Percentiles rank a stretch among this genome's conserved stretches.
Conservation (phyloP, 1,284 basidiomycete genomes). For the Microbotryum intermedium region DNA sequence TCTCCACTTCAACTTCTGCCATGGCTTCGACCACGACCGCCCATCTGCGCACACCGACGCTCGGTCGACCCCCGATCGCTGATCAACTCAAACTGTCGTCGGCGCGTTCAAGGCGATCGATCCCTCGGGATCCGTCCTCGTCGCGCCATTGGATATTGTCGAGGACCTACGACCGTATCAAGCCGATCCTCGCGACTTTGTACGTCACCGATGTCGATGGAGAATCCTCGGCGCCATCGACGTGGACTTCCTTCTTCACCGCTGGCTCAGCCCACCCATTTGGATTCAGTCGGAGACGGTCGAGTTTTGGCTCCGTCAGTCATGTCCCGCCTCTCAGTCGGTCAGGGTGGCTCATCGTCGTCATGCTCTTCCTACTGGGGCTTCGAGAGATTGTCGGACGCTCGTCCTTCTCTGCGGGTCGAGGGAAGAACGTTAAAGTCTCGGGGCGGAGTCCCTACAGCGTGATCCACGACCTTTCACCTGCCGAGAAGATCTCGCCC, state of each 20-base stretch:
- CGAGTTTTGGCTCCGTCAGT: too few relatives aligned
- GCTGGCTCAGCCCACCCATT: too few relatives aligned
- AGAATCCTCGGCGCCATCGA: too few relatives aligned
- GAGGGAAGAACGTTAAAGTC: background rate
- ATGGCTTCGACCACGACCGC: too few relatives aligned
- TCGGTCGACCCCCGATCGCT: too few relatives aligned
- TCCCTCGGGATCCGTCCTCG: background rate
- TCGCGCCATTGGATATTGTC: background rate
- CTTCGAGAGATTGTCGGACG: constrained; percentile 1
- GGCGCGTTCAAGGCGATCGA: background rate
- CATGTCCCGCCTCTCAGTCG: background rate
- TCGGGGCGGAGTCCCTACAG: constrained; percentile 4
- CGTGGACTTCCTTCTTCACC: too few relatives aligned
- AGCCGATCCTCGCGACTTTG: background rate
- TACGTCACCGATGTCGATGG: background rate
- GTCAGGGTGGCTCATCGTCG: background rate
- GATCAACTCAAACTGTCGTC: too few relatives aligned
- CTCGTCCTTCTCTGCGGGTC: background rate
- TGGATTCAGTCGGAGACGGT: too few relatives aligned
- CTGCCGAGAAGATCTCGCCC: background rate
- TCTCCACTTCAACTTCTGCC: too few relatives aligned
- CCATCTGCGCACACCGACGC: too few relatives aligned
- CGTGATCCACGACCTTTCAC: constrained; percentile 1
- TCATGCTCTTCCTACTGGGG: constrained; percentile 8
- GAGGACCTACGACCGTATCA: too few relatives aligned